These are phyloP conservation scores for Saposhnikovia divaricata DNA, from an alignment of 129 eudicot genomes.

Conservation along the genomic window DNA sequence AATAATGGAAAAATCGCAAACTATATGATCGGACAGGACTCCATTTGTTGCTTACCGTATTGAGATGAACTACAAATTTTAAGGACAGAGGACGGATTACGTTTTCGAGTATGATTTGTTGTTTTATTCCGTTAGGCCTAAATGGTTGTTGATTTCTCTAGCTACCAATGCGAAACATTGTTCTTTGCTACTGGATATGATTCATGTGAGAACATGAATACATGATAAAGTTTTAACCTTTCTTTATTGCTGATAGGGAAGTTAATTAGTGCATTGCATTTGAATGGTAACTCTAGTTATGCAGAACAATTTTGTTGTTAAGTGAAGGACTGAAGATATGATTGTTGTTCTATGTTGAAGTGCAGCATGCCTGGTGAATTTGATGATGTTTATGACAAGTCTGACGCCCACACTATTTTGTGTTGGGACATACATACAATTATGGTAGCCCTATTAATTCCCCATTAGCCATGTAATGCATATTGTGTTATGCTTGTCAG, in stretches of 20 bases:
- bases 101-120: no score
- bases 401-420: not conserved
- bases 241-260: not conserved
- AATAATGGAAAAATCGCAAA: not conserved
- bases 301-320: not conserved
- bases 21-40: not conserved
- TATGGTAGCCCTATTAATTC: not conserved
- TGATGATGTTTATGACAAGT: not conserved
- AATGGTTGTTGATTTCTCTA: not conserved
- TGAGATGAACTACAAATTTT: no score
- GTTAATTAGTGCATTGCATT: not conserved
- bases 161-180: not conserved
- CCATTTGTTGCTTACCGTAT: not conserved
- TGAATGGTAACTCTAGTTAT: not conserved
- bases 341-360: not conserved
- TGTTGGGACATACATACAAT: not conserved
- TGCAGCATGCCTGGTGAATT: not conserved
- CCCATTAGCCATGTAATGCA: not conserved
- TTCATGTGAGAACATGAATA: not conserved
- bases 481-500: not conserved
- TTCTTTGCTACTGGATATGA: not conserved
- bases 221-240: no score
- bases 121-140: no score
- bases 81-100: no score
- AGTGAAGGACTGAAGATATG: not conserved